Percentiles rank a stretch among this genome's conserved stretches.
phyloP scores from a whole-genome alignment of 1,139 yeast species.

The Candida sp. region DNA sequence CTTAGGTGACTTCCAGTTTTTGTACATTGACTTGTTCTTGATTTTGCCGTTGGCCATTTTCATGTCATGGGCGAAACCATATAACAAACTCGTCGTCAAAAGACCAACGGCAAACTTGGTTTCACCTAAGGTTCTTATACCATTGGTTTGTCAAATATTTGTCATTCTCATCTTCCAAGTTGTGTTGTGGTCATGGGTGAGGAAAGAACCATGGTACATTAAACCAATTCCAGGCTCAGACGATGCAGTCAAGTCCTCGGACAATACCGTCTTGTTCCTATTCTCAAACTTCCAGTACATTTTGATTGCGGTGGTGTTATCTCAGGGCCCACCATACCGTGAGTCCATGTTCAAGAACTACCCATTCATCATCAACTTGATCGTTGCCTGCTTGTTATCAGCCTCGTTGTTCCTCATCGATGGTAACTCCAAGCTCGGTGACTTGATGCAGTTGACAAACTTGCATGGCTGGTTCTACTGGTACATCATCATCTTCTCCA shows the following conservation, averaged over 20 bases:
- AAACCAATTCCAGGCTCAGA: constrained; percentile 86
- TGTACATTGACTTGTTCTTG: constrained; percentile 88
- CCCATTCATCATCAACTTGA: constrained; percentile 73
- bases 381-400: constrained; percentile 53
- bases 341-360: constrained; percentile 69
- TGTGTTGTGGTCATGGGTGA: constrained; percentile 64
- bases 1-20: constrained; percentile 96
- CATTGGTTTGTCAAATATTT: constrained; percentile 74
- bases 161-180: constrained; percentile 70
- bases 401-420: constrained; percentile 51
- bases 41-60: constrained; percentile 94
- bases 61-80: constrained; percentile 98
- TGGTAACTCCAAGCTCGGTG: constrained; percentile 58
- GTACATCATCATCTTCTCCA: constrained; percentile 49
- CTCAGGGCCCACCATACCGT: constrained; percentile 96
- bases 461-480: constrained; percentile 57
- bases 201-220: constrained; percentile 72
- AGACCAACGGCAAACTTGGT: constrained; percentile 95
- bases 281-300: constrained; percentile 91
- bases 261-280: constrained; percentile 84
- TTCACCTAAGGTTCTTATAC: constrained; percentile 84
- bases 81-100: constrained; percentile 59
- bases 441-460: constrained; percentile 75
- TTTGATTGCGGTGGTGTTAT: constrained; percentile 76
- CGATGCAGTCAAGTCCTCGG: constrained; percentile 85